Base-by-base conservation (phyloP, 495 filamentous ascomycete genomes). In the Aspergillus mulundensis region DNA sequence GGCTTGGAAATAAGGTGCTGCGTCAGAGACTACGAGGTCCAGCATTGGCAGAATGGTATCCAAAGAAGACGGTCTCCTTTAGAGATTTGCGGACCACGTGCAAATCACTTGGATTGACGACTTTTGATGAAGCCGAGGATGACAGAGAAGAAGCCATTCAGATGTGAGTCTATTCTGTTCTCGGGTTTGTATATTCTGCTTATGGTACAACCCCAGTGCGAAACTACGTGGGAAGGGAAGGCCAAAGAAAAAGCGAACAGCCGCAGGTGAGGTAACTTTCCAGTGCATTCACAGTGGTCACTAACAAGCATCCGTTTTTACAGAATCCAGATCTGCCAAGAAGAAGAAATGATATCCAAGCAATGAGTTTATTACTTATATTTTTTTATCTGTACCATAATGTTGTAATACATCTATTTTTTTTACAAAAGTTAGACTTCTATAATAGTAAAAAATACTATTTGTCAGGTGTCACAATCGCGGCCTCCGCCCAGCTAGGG, bases 1-100 rank as follows among this genome's bases (percentile, higher is more conserved):
- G 94, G 60, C 80, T 87, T 41, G 94, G 94, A 58, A 95, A 90
- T 75, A 92, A 91, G 66, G 77, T 97, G 61, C 77, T 98, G 39
- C 87, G 91, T 60, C 86, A 96, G 68, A 81, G 90, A 56, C 78
- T 97, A 25, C 81, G 80, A 59, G 94, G 94, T 7, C 88, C 90
- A 20, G 63, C 87, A 0, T 72, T 96, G 48, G 85, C 84, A 18
- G 77, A 87, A 55, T 98, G 95, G 77, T 98, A 98, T 68, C 93
- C 94, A 1, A 83, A 82, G 28, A 84, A 83, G 54, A 75, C 85
- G 4, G 81, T 84, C 4, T 88, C 87, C 2, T 77, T 90, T 43
- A 78, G 79, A 52, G 87, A 92, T 40, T 63, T 96, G 54, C 79
- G 79, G 64, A 66, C 77, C 16, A 70, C 62, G 30, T 76, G 72